Conservation (phyloP, 495 filamentous ascomycete genomes). For the Margaritispora aquatica region DNA sequence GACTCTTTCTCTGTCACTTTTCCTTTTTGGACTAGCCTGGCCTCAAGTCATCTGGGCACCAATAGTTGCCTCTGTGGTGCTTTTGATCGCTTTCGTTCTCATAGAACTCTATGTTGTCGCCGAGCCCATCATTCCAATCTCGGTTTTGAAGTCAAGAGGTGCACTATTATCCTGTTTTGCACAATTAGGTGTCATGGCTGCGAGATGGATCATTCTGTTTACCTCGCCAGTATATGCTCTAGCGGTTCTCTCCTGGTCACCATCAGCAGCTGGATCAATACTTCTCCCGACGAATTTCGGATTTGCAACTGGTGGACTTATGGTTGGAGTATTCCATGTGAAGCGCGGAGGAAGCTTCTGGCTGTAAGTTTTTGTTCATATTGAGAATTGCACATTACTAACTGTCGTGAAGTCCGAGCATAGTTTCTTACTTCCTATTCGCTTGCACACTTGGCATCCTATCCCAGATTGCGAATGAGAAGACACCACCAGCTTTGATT, state of each 20-base stretch:
- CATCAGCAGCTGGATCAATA: slow-evolving; percentile 61
- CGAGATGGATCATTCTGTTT: slow-evolving; percentile 72
- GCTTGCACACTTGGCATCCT: slow-evolving; percentile 13
- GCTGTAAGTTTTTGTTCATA: slow-evolving; percentile 27
- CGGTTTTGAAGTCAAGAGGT: slow-evolving; percentile 54
- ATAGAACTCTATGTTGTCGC: slow-evolving; percentile 49
- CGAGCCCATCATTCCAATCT: slow-evolving; percentile 66
- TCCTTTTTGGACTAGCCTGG: slow-evolving; percentile 61
- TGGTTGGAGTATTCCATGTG: slow-evolving; percentile 67
- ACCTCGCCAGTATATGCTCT: slow-evolving; percentile 71
- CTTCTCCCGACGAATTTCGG: slow-evolving; percentile 71
- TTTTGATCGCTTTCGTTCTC: slow-evolving; percentile 51
- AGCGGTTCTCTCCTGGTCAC: slow-evolving; percentile 57
- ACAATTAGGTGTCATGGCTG: slow-evolving; percentile 66
- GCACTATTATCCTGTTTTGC: slow-evolving; percentile 62
- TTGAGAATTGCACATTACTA: neutral
- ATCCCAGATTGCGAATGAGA: slow-evolving; percentile 10
- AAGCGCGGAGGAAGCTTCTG: slow-evolving; percentile 61
- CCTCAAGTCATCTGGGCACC: slow-evolving; percentile 48
- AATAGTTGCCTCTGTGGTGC: slow-evolving; percentile 46
- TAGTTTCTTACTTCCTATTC: slow-evolving; percentile 20
- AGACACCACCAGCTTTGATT: slow-evolving; percentile 33
- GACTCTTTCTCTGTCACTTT: slow-evolving; percentile 44
- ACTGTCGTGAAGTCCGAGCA: slow-evolving; percentile 34
- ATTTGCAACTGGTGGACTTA: slow-evolving; percentile 62